Evolutionary conservation across 2,329 filamentous ascomycete genomes (phyloP).

Genomic region (Neoarthrinium moseri): DNA sequence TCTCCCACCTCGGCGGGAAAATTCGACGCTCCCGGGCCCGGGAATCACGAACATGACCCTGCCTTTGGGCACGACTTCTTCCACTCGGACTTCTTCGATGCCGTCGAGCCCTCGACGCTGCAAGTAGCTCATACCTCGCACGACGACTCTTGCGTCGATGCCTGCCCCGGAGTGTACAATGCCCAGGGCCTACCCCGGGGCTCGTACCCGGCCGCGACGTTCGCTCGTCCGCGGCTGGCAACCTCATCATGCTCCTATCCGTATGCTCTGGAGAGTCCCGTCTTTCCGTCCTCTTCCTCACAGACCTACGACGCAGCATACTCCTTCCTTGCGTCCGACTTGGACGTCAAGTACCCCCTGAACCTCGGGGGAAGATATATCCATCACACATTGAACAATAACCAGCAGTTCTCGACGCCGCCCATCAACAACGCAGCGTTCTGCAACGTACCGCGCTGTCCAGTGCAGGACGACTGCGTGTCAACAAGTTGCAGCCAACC

Average conservation of each 20-base stretch:
- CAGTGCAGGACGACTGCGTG: background rate
- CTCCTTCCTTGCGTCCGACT: background rate
- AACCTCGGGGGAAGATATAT: background rate
- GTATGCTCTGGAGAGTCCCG: background rate
- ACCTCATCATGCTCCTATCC: background rate
- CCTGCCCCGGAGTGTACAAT: slow-evolving; percentile 4
- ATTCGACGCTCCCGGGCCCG: background rate
- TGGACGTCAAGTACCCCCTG: background rate
- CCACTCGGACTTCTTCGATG: background rate
- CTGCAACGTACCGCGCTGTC: background rate
- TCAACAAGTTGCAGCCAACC: slow-evolving; percentile 16
- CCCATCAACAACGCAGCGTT: background rate
- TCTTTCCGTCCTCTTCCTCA: background rate
- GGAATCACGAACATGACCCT: background rate
- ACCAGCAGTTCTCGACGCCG: slow-evolving; percentile 1
- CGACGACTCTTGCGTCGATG: slow-evolving; percentile 8
- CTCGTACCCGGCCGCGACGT: background rate
- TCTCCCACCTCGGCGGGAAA: background rate
- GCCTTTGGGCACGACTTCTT: background rate
- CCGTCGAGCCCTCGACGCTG: slow-evolving; percentile 3
- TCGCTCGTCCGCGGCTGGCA: background rate
- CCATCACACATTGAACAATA: background rate
- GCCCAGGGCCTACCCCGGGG: slow-evolving; percentile 4
- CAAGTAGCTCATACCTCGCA: slow-evolving; percentile 5
- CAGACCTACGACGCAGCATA: background rate